Conservation (phyloP, 1,284 basidiomycete species). For the Malassezia sp. region DNA sequence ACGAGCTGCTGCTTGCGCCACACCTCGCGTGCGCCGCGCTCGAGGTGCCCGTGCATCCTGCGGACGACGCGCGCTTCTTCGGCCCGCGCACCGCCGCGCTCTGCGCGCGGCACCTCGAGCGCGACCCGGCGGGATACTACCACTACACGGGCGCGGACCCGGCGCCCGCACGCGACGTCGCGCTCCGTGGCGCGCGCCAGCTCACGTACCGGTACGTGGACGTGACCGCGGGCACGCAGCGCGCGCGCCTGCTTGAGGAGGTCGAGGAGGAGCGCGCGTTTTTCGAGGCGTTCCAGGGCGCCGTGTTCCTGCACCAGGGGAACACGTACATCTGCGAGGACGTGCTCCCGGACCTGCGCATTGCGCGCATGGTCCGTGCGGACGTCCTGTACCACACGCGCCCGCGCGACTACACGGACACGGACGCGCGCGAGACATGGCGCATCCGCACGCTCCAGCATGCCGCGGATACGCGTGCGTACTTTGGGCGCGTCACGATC, state of each 20-base stretch:
- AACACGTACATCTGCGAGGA: conserved; percentile 57
- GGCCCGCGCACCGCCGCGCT: conserved; percentile 51
- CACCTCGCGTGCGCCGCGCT: conserved; percentile 78
- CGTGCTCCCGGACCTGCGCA: conserved; percentile 65
- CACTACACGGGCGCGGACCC: conserved; percentile 69
- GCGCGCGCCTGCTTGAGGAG: conserved; percentile 71
- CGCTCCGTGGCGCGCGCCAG: conserved; percentile 66
- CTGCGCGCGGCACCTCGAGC: conserved; percentile 54
- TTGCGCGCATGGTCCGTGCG: conserved; percentile 60
- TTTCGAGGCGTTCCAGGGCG: conserved; percentile 61
- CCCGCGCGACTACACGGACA: conserved; percentile 54
- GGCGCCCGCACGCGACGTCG: conserved; percentile 54
- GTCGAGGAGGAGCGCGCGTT: conserved; percentile 72
- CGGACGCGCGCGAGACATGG: conserved; percentile 66
- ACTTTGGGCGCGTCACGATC: conserved; percentile 63
- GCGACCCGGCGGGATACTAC: conserved; percentile 60
- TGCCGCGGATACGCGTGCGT: conserved; percentile 54
- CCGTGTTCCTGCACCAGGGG: conserved; percentile 48
- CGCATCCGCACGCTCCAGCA: conserved; percentile 62
- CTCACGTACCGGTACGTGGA: conserved; percentile 68
- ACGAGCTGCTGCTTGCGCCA: conserved; percentile 64
- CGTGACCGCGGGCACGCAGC: conserved; percentile 52
- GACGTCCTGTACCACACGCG: conserved; percentile 75
- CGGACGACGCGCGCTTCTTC: conserved; percentile 62
- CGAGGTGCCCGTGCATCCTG: conserved; percentile 64